A percentile compares a stretch with the other conserved stretches of the same genome.
Conservation (phyloP, 2,329 filamentous ascomycete species). For the Apiospora sp. region DNA sequence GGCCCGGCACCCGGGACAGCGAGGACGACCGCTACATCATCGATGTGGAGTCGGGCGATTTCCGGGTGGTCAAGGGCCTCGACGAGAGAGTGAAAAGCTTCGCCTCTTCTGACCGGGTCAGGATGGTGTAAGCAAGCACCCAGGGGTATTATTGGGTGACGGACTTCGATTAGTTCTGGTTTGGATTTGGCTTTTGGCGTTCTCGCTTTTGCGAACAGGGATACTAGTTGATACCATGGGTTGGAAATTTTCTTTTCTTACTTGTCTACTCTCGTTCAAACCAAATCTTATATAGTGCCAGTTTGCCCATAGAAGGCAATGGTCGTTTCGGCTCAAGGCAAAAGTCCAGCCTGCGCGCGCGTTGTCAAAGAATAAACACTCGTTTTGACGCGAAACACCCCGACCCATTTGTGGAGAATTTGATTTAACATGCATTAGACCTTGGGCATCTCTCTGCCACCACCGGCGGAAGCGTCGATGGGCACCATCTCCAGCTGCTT, state of each 20-base stretch:
- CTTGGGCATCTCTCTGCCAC: not conserved
- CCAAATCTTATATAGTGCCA: not conserved
- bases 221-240: constrained; percentile 10
- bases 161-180: not conserved
- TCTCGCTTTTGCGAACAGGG: not conserved
- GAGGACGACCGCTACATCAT: not conserved
- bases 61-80: not conserved
- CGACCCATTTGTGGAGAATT: not conserved
- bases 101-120: not conserved
- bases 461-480: not conserved
- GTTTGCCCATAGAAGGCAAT: not conserved
- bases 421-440: not conserved
- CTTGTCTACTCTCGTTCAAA: not conserved
- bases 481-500: constrained; percentile 40
- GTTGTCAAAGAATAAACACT: not conserved
- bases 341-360: not conserved
- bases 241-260: not conserved
- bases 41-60: not conserved
- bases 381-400: not conserved
- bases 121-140: not conserved
- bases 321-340: not conserved
- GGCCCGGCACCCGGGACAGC: not conserved
- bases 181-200: not conserved
- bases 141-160: not conserved
- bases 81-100: not conserved